Conservation (phyloP, 768 basidiomycete genomes). For the Suillus sp. region DNA sequence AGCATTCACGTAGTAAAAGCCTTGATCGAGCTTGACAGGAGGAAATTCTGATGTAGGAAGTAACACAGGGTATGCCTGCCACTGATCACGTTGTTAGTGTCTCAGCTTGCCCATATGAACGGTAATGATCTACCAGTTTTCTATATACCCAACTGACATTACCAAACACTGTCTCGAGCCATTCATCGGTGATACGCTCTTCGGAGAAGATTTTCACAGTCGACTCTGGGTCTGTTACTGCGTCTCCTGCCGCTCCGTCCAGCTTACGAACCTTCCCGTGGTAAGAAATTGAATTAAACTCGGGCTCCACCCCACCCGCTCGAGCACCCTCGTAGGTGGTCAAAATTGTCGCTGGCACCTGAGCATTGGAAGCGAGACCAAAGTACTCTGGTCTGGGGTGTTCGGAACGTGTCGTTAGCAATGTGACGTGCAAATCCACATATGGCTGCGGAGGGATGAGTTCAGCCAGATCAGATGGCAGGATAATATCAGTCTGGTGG, state of each 20-base stretch:
- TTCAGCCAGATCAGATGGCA: conserved; percentile 49
- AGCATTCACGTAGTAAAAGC: conserved; percentile 89
- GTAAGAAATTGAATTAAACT: conserved; percentile 88
- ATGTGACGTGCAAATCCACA: conserved; percentile 84
- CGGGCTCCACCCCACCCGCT: conserved; percentile 59
- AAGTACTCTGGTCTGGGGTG: conserved; percentile 70
- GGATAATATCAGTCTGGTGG: conserved; percentile 61
- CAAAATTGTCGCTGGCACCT: conserved; percentile 65
- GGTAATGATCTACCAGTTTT: conserved; percentile 58
- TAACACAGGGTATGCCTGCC: conserved; percentile 80
- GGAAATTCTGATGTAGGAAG: conserved; percentile 70
- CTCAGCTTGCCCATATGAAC: conserved; percentile 6
- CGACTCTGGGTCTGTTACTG: conserved; percentile 49
- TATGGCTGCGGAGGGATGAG: conserved; percentile 74
- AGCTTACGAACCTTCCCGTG: conserved; percentile 53
- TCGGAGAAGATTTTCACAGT: conserved; percentile 89
- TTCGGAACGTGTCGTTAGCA: conserved; percentile 76
- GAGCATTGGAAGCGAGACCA: conserved; percentile 44
- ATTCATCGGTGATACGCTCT: conserved; percentile 61
- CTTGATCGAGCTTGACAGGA: conserved; percentile 73
- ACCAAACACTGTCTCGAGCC: conserved; percentile 69
- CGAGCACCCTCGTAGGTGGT: conserved; percentile 69
- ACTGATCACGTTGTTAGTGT: conserved; percentile 43
- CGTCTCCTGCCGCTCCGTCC: conserved; percentile 25
- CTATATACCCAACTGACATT: conserved; percentile 80